Conservation (phyloP, 331 rosid genomes). For the Ulmus americana region DNA sequence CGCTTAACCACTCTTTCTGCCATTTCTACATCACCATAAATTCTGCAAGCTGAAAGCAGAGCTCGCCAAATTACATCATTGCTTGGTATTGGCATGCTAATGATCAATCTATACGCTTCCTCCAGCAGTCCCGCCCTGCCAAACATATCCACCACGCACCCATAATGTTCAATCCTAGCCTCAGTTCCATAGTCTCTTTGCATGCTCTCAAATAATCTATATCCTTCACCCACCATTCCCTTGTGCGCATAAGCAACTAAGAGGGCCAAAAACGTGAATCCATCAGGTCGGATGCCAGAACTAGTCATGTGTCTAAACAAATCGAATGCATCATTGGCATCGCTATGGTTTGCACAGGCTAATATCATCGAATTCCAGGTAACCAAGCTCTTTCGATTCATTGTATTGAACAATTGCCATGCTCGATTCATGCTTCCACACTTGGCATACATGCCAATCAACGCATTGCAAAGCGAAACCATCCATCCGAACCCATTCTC, state of each 20-base stretch:
- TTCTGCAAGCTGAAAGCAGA: constrained; percentile 51
- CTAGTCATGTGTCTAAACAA: constrained; percentile 41
- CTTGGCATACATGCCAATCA: constrained; percentile 39
- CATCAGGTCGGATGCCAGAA: constrained; percentile 38
- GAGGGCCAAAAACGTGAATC: constrained; percentile 42
- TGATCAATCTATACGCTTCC: constrained; percentile 51
- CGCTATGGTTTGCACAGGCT: constrained; percentile 58
- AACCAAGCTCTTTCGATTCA: constrained; percentile 46
- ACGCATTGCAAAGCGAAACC: constrained; percentile 53
- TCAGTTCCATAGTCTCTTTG: constrained; percentile 33
- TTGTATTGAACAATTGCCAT: constrained; percentile 38
- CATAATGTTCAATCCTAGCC: constrained; percentile 66
- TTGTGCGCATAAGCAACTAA: constrained; percentile 46
- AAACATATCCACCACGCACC: constrained; percentile 60
- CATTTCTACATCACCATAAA: constrained; percentile 41
- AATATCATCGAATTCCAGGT: constrained; percentile 69
- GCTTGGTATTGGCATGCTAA: constrained; percentile 35
- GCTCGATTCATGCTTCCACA: constrained; percentile 45
- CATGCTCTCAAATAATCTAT: constrained; percentile 49
- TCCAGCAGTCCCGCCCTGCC: constrained; percentile 66
- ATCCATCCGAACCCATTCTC: constrained; percentile 53
- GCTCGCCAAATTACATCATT: constrained; percentile 54
- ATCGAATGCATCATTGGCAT: constrained; percentile 38
- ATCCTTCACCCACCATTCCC: constrained; percentile 52
- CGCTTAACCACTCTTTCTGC: constrained; percentile 42